A percentile compares a stretch with the other conserved stretches of the same genome.
phyloP scores from a whole-genome alignment of 306 rosid species.

The Urtica urens region DNA sequence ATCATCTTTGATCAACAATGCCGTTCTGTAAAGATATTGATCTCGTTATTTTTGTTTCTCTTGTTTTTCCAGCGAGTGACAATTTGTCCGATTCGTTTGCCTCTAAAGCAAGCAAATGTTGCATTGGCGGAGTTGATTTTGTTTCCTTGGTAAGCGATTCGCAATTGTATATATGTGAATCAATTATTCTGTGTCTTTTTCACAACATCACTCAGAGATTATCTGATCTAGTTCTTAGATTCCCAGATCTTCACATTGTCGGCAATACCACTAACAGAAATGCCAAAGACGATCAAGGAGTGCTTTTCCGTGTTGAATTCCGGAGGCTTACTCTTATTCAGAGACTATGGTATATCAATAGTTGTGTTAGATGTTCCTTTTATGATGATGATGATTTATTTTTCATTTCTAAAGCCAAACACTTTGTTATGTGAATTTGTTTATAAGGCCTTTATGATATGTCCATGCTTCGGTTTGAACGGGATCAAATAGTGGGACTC shows the following conservation, averaged over 20 bases:
- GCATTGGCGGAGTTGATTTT: conserved; percentile 77
- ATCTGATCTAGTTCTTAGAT: conserved; percentile 4
- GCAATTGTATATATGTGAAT: neutral
- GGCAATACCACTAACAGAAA: conserved; percentile 59
- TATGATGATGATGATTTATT: neutral
- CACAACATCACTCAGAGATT: neutral
- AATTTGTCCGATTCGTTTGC: conserved; percentile 16
- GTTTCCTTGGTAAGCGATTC: conserved; percentile 55
- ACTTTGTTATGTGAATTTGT: conserved; percentile 17
- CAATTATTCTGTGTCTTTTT: neutral
- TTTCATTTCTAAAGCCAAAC: conserved; percentile 1
- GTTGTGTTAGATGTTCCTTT: conserved; percentile 3
- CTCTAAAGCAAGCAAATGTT: conserved; percentile 27
- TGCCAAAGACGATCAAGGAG: conserved; percentile 57
- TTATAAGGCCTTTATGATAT: conserved; percentile 97
- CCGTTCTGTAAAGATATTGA: too few species aligned
- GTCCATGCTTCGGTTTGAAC: conserved; percentile 86
- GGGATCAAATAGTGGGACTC: conserved; percentile 49
- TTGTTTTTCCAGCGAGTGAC: conserved; percentile 32
- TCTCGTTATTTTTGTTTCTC: conserved; percentile 13
- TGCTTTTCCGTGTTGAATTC: conserved; percentile 69
- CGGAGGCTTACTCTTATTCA: conserved; percentile 76
- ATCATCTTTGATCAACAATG: too few species aligned
- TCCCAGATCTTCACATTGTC: conserved; percentile 81
- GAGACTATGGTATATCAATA: conserved; percentile 69